These are phyloP conservation scores for Avicennia marina DNA, from an alignment of 257 asterid genomes.

Conservation along the genomic window DNA sequence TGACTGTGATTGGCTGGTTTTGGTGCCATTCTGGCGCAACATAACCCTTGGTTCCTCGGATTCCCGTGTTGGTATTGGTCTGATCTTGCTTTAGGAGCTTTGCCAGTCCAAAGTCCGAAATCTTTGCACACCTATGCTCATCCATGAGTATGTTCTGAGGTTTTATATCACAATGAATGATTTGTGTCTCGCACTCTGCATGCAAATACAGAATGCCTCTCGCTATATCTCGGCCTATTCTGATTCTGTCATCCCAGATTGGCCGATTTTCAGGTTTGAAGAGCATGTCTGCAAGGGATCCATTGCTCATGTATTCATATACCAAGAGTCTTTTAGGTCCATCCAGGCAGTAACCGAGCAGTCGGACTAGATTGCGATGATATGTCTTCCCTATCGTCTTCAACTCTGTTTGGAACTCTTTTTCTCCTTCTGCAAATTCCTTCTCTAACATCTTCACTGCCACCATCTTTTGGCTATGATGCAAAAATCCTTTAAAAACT, in stretches of 20 bases:
- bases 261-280: constrained; percentile 20
- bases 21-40: constrained; percentile 57
- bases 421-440: constrained; percentile 33
- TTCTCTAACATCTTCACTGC: constrained; percentile 50
- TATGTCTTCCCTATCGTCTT: constrained; percentile 44
- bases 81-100: constrained; percentile 50
- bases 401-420: constrained; percentile 46
- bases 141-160: constrained; percentile 64
- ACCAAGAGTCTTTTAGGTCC: constrained; percentile 41
- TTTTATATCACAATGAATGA: constrained; percentile 60
- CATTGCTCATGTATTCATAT: constrained; percentile 51
- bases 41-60: constrained; percentile 50
- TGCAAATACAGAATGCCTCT: constrained; percentile 55
- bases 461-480: constrained; percentile 12
- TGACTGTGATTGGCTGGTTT: constrained; percentile 40
- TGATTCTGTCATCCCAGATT: constrained; percentile 34
- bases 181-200: constrained; percentile 49
- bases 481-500: constrained; percentile 38
- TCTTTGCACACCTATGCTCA: constrained; percentile 30
- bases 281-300: constrained; percentile 40
- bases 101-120: constrained; percentile 54
- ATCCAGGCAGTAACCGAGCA: constrained; percentile 49
- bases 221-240: constrained; percentile 34
- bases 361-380: constrained; percentile 46
- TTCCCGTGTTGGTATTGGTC: constrained; percentile 36